Conservation (phyloP, 2,329 filamentous ascomycete genomes). For the Aspergillus niger region DNA sequence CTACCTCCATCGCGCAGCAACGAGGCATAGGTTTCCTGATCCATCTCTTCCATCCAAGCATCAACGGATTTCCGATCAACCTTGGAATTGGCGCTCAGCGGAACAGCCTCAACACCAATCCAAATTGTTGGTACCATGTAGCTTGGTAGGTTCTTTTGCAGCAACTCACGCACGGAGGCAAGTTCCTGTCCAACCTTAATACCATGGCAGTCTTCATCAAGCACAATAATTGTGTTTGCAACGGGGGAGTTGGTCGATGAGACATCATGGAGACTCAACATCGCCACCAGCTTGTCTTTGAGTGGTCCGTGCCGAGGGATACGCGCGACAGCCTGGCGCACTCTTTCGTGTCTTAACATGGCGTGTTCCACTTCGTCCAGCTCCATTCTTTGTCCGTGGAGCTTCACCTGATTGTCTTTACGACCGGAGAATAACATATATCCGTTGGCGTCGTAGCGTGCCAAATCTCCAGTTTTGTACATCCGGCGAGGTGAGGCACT, state of each 20-base stretch:
- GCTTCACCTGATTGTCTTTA: slow-evolving; percentile 12
- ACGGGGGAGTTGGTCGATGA: not conserved
- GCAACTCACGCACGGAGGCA: not conserved
- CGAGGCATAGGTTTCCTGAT: not conserved
- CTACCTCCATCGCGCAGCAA: not conserved
- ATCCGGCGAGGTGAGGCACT: not conserved
- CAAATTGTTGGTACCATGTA: not conserved
- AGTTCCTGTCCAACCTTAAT: not conserved
- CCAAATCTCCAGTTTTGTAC: slow-evolving; percentile 10
- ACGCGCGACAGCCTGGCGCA: not conserved
- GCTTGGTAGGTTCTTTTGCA: not conserved
- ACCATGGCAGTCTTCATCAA: not conserved
- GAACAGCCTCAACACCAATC: not conserved
- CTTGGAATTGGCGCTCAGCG: not conserved
- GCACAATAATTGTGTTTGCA: not conserved
- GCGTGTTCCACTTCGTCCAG: slow-evolving; percentile 7
- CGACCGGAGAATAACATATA: not conserved
- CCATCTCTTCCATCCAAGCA: not conserved
- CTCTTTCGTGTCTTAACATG: not conserved
- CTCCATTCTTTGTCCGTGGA: slow-evolving; percentile 10
- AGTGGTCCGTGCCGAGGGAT: not conserved
- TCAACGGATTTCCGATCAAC: not conserved
- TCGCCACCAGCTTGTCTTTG: not conserved
- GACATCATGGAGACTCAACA: not conserved
- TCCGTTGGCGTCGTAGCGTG: not conserved